A percentile compares a stretch with the other conserved stretches of the same genome.
These are phyloP conservation scores for Blastobotrys elegans DNA, from an alignment of 1,139 yeast species.

Conservation along the genomic window DNA sequence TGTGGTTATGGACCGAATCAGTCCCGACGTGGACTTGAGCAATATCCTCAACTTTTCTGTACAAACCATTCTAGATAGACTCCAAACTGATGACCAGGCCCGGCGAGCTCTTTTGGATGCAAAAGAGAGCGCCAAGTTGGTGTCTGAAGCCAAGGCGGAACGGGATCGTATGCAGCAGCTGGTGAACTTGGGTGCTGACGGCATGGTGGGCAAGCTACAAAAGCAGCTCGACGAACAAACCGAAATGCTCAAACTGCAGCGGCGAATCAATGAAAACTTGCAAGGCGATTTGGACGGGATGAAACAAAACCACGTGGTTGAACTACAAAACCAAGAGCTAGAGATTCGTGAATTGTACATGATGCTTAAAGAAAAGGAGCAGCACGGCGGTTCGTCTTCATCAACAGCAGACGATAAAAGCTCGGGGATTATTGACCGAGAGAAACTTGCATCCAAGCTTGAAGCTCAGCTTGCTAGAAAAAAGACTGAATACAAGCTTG, in stretches of 20 bases:
- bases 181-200: conserved; percentile 77
- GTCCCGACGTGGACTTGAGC: conserved; percentile 57
- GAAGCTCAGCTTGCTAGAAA: conserved; percentile 59
- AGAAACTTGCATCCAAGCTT: conserved; percentile 40
- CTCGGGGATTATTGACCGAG: conserved; percentile 34
- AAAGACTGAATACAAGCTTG: conserved; percentile 54
- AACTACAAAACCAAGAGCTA: conserved; percentile 80
- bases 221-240: conserved; percentile 73
- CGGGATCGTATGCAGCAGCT: conserved; percentile 73
- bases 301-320: conserved; percentile 63
- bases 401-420: conserved; percentile 34
- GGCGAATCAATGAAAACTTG: conserved; percentile 62
- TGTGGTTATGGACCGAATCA: conserved; percentile 52
- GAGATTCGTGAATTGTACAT: conserved; percentile 83
- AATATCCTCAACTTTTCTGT: conserved; percentile 80
- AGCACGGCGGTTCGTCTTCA: conserved; percentile 23
- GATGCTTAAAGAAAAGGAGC: conserved; percentile 43
- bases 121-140: conserved; percentile 57
- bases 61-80: conserved; percentile 68
- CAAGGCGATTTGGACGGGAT: conserved; percentile 62
- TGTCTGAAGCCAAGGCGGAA: conserved; percentile 81
- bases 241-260: conserved; percentile 57
- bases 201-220: conserved; percentile 65
- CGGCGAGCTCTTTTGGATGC: conserved; percentile 71
- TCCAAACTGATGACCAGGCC: conserved; percentile 89